A percentile compares a stretch with the other conserved stretches of the same genome.
These are phyloP conservation scores for Megacollybia marginata DNA, from an alignment of 768 basidiomycete species.

Conservation along the genomic window DNA sequence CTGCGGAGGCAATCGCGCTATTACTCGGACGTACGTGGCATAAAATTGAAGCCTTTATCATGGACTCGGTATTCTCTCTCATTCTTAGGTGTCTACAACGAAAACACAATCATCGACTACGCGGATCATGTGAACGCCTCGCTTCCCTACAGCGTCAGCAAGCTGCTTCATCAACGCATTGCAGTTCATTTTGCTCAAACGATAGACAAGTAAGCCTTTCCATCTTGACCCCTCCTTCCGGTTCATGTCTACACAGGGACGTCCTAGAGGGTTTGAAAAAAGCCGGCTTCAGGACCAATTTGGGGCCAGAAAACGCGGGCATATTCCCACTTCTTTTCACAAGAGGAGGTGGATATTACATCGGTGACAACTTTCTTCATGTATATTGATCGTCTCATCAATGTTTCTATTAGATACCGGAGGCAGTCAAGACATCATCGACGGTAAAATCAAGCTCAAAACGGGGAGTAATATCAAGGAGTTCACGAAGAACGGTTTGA, in stretches of 20 bases:
- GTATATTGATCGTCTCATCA: background rate
- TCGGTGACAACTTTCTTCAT: conserved; percentile 31
- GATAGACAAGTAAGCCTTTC: conserved; percentile 44
- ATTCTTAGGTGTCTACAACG: conserved; percentile 34
- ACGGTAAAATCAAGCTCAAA: conserved; percentile 68
- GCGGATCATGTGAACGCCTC: conserved; percentile 48
- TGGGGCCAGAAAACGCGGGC: conserved; percentile 46
- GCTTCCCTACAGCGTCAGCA: conserved; percentile 31
- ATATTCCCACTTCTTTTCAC: conserved; percentile 38
- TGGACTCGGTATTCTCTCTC: background rate
- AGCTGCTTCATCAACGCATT: conserved; percentile 27
- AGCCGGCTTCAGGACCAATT: conserved; percentile 49
- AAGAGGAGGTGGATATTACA: conserved; percentile 59
- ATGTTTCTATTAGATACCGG: conserved; percentile 37
- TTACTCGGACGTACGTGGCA: conserved; percentile 20
- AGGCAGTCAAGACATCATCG: conserved; percentile 51
- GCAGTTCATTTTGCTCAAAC: conserved; percentile 38
- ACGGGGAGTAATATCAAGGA: conserved; percentile 42
- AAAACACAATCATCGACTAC: conserved; percentile 38
- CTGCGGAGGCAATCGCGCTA: conserved; percentile 25
- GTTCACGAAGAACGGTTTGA: conserved; percentile 35
- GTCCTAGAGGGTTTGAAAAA: conserved; percentile 48
- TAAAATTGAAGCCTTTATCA: background rate
- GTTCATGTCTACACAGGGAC: too few species aligned
- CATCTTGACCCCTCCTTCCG: too few species aligned